A percentile compares a stretch with the other conserved stretches of the same genome.
phyloP scores from a whole-genome alignment of 768 basidiomycete genomes.

The Saitozyma podzolica region DNA sequence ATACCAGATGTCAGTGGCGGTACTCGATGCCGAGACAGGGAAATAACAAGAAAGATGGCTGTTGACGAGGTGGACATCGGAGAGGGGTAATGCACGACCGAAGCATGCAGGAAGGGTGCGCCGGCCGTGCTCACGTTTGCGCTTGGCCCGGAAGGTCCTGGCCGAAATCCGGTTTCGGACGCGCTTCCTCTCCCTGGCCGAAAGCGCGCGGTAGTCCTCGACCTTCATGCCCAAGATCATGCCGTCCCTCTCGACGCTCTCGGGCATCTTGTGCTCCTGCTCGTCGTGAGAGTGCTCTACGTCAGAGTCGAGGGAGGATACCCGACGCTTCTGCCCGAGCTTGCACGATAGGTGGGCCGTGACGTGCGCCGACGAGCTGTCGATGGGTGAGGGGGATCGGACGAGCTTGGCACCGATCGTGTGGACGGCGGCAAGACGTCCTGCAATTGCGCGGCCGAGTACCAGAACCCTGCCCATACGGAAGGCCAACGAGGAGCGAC shows the following conservation, averaged over 20 bases:
- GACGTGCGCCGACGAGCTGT: background rate
- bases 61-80: too few relatives aligned
- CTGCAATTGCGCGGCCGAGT: too few relatives aligned
- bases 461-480: too few relatives aligned
- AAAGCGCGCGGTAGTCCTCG: conserved; percentile 43
- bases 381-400: conserved; percentile 24
- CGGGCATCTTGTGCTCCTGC: conserved; percentile 38
- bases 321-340: conserved; percentile 9
- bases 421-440: too few relatives aligned
- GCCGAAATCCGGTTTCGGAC: conserved; percentile 50
- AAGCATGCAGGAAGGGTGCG: too few relatives aligned
- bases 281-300: conserved; percentile 26
- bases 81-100: too few relatives aligned
- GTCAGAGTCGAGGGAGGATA: conserved; percentile 11
- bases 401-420: conserved; percentile 16
- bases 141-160: conserved; percentile 48
- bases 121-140: conserved; percentile 48
- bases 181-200: conserved; percentile 48
- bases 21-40: too few relatives aligned
- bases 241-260: conserved; percentile 48
- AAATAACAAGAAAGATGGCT: too few relatives aligned
- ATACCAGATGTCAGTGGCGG: too few relatives aligned
- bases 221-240: conserved; percentile 53
- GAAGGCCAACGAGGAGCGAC: conserved; percentile 14
- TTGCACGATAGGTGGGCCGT: conserved; percentile 5